A percentile compares a stretch with the other conserved stretches of the same genome.
phyloP scores from a whole-genome alignment of 177 flowering plant species.

The Vitis hybrid region DNA sequence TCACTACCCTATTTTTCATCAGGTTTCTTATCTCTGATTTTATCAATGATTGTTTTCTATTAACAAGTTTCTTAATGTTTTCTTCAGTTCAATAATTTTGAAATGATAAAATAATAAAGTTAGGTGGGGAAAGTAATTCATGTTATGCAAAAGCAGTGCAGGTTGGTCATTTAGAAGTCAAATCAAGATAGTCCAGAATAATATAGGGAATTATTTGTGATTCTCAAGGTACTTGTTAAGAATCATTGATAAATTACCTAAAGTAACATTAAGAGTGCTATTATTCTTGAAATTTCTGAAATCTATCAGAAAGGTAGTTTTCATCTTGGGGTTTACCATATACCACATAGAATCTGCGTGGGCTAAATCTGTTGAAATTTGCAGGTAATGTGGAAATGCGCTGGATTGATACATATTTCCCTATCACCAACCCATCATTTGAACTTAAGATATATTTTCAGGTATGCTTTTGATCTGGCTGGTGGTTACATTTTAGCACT shows the following conservation, averaged over 20 bases:
- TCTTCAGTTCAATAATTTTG: too few relatives aligned
- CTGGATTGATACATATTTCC: constrained; percentile 96
- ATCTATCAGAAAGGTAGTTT: background rate
- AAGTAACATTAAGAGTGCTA: background rate
- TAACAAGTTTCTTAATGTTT: background rate
- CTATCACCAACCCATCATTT: constrained; percentile 92
- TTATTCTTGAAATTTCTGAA: background rate
- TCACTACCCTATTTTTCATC: constrained; percentile 92
- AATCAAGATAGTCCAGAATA: background rate
- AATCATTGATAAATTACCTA: background rate
- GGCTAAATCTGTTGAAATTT: constrained; percentile 14
- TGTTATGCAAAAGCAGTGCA: background rate
- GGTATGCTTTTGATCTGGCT: too few relatives aligned
- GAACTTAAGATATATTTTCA: constrained; percentile 63
- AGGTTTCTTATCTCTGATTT: constrained; percentile 45
- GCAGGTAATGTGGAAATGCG: constrained; percentile 97
- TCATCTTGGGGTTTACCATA: background rate
- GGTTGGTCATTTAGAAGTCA: background rate
- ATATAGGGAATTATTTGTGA: background rate
- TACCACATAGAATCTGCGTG: background rate
- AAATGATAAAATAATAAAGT: background rate
- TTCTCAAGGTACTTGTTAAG: background rate
- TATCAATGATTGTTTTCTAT: background rate
- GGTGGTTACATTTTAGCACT: too few relatives aligned
- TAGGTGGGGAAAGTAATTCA: background rate